Evolutionary conservation across 257 asterid genomes (phyloP).

Genomic region (Solanum lignicaule): DNA sequence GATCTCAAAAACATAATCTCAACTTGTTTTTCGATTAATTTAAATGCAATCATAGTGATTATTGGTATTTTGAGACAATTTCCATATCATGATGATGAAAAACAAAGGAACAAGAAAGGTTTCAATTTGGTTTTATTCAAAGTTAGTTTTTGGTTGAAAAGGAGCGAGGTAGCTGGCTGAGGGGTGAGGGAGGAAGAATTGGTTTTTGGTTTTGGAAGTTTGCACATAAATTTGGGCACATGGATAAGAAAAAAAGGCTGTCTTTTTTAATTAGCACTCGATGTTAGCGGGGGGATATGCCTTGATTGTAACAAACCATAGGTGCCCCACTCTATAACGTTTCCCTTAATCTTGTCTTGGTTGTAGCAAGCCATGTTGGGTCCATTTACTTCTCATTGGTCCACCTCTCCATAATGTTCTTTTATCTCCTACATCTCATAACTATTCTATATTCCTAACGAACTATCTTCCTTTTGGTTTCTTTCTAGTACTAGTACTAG

Average conservation of each 20-base stretch:
- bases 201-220: slow-evolving; percentile 42
- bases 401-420: neutral
- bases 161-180: too few species aligned
- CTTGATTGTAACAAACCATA: slow-evolving; percentile 65
- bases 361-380: slow-evolving; percentile 56
- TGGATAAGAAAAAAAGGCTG: slow-evolving; percentile 55
- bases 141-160: neutral
- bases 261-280: slow-evolving; percentile 23
- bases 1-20: neutral
- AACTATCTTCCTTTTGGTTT: neutral
- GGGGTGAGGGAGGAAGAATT: neutral
- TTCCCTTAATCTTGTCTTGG: slow-evolving; percentile 63
- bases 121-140: too few species aligned
- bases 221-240: slow-evolving; percentile 63
- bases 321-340: slow-evolving; percentile 43
- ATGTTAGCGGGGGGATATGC: slow-evolving; percentile 46
- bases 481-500: neutral
- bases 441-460: neutral
- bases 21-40: neutral
- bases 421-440: neutral
- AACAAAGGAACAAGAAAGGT: too few species aligned
- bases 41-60: neutral
- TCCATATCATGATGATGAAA: neutral
- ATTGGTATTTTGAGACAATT: neutral
- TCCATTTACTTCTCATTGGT: slow-evolving; percentile 42